Evolutionary conservation across 805 yeast genomes (phyloP).

Genomic region (Candida corydali): DNA sequence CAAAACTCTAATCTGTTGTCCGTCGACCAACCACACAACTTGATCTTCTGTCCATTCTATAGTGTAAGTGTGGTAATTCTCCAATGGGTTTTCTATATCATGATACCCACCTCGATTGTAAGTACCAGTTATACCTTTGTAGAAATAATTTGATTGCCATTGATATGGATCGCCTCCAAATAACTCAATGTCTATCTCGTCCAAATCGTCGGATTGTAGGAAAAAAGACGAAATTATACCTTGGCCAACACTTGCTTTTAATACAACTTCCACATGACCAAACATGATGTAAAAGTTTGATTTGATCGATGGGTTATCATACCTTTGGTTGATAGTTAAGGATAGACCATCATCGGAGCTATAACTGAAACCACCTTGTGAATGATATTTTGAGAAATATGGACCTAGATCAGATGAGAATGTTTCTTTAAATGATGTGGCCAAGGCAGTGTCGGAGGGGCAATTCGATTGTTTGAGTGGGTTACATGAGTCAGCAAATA

Average conservation of each 20-base stretch:
- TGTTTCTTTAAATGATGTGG: slow-evolving; percentile 25
- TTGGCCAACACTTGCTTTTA: slow-evolving; percentile 70
- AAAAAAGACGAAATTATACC: slow-evolving; percentile 82
- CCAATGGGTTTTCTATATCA: slow-evolving; percentile 51
- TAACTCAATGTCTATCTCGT: slow-evolving; percentile 89
- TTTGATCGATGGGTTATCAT: slow-evolving; percentile 72
- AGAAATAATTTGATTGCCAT: slow-evolving; percentile 75
- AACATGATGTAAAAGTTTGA: slow-evolving; percentile 86
- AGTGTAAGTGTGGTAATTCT: slow-evolving; percentile 69
- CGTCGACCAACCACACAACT: slow-evolving; percentile 72
- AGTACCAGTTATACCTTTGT: slow-evolving; percentile 73
- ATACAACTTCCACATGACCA: slow-evolving; percentile 71
- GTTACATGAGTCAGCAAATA: slow-evolving; percentile 16
- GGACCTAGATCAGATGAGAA: slow-evolving; percentile 17
- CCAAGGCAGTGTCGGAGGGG: slow-evolving; percentile 26
- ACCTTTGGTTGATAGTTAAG: slow-evolving; percentile 56
- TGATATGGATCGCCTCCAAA: slow-evolving; percentile 74
- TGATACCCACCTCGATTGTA: slow-evolving; percentile 81
- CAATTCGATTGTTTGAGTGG: slow-evolving; percentile 24
- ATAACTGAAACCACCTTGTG: slow-evolving; percentile 26
- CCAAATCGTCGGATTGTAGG: slow-evolving; percentile 77
- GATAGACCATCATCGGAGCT: slow-evolving; percentile 50
- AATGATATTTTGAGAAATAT: slow-evolving; percentile 16
- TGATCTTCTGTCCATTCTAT: slow-evolving; percentile 75
- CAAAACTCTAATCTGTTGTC: slow-evolving; percentile 61